Conservation (phyloP, 495 filamentous ascomycete genomes). For the Entonaema liquescens region DNA sequence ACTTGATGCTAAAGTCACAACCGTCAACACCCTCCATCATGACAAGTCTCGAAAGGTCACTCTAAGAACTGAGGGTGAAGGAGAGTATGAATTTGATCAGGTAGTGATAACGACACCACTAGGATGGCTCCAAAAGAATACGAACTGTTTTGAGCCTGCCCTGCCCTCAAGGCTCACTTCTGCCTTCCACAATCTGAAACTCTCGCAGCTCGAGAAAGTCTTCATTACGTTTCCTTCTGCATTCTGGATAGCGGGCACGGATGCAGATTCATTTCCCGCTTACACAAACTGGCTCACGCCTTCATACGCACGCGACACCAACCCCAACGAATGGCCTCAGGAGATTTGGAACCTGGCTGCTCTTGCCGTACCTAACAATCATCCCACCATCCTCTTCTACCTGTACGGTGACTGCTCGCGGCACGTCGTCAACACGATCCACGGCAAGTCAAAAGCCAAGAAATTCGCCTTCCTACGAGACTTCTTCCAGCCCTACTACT, state of each 20-base stretch:
- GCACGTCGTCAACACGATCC: constrained; percentile 26
- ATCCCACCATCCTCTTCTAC: constrained; percentile 82
- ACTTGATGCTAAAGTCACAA: constrained; percentile 60
- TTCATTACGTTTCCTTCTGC: constrained; percentile 76
- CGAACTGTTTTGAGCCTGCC: constrained; percentile 64
- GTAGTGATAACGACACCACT: constrained; percentile 75
- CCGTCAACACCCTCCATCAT: constrained; percentile 48
- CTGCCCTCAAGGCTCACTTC: constrained; percentile 64
- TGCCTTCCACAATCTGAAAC: constrained; percentile 71
- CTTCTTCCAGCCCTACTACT: constrained; percentile 70
- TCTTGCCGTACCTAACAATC: constrained; percentile 60
- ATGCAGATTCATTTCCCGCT: constrained; percentile 25
- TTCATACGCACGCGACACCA: constrained; percentile 57
- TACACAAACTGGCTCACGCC: constrained; percentile 70
- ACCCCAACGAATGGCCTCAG: constrained; percentile 67
- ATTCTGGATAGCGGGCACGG: constrained; percentile 31
- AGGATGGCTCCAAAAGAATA: constrained; percentile 76
- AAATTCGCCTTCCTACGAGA: constrained; percentile 33
- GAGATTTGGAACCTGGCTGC: constrained; percentile 72
- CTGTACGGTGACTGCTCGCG: constrained; percentile 62
- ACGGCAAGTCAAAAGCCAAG: constrained; percentile 19
- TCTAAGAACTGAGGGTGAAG: constrained; percentile 48
- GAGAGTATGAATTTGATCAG: constrained; percentile 66
- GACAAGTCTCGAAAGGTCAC: constrained; percentile 49
- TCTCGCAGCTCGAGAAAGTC: constrained; percentile 77